Percentiles rank a stretch among this genome's conserved stretches.
phyloP scores from a whole-genome alignment of 129 eudicot species.

The Flaveria sonorensis region DNA sequence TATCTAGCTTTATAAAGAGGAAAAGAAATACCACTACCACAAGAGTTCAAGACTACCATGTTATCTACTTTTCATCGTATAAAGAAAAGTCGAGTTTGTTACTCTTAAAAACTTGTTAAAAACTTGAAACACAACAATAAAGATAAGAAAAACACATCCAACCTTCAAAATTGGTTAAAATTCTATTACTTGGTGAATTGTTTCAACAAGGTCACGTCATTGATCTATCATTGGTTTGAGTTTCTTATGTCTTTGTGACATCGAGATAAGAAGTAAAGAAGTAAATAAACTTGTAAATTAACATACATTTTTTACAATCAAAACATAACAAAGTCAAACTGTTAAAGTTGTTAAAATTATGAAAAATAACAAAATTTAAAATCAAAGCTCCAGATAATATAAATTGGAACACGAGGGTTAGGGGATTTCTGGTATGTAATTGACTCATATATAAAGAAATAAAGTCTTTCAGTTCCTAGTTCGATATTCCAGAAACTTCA shows the following conservation, averaged over 20 bases:
- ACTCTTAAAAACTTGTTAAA: not conserved
- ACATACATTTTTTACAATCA: no score
- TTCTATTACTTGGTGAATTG: not conserved
- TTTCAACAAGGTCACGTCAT: not conserved
- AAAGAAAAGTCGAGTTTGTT: not conserved
- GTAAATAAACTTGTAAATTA: no score
- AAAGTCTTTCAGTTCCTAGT: no score
- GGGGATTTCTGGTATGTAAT: no score
- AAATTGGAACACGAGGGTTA: no score
- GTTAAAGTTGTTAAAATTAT: no score
- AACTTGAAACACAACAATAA: not conserved
- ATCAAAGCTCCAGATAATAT: no score
- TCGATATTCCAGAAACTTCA: no score
- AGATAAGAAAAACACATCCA: not conserved
- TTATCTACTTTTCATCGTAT: not conserved
- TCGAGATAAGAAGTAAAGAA: no score
- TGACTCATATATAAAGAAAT: no score
- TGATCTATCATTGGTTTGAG: not conserved
- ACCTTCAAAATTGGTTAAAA: not conserved
- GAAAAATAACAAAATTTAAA: no score
- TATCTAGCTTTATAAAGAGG: constrained; percentile 15
- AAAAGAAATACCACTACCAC: not conserved
- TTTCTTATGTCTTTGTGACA: not conserved
- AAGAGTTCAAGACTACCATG: not conserved
- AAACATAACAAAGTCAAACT: no score